Evolutionary conservation across 2,329 filamentous ascomycete genomes (phyloP).

Genomic region (Alternaria sp.): DNA sequence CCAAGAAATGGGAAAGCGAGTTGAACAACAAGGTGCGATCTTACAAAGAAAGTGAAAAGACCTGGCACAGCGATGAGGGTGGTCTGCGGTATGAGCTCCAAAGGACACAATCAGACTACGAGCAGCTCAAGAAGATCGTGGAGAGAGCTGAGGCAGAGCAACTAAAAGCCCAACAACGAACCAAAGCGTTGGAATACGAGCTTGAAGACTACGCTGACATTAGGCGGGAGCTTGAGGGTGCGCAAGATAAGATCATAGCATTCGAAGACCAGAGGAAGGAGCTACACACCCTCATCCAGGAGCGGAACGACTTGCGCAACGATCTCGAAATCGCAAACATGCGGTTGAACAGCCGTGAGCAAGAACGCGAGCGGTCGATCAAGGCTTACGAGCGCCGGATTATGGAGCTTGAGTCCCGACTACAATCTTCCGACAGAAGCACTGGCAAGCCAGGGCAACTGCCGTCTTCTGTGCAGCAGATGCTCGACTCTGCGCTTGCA

Average conservation of each 20-base stretch:
- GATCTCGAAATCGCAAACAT: constrained; percentile 65
- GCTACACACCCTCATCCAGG: constrained; percentile 62
- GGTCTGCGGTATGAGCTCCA: constrained; percentile 65
- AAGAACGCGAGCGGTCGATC: constrained; percentile 56
- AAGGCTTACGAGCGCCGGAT: constrained; percentile 58
- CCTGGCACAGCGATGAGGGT: constrained; percentile 65
- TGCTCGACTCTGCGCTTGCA: constrained; percentile 57
- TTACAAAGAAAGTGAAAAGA: constrained; percentile 73
- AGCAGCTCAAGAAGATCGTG: constrained; percentile 69
- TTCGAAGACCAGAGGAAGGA: constrained; percentile 42
- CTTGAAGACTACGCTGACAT: constrained; percentile 63
- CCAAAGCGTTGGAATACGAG: constrained; percentile 65
- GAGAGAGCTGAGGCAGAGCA: constrained; percentile 74
- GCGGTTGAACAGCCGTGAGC: constrained; percentile 61
- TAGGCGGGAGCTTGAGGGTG: constrained; percentile 38
- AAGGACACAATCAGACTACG: constrained; percentile 64
- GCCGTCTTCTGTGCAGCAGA: constrained; percentile 51
- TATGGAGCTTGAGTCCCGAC: constrained; percentile 52
- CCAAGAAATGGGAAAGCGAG: constrained; percentile 79
- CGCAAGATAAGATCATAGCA: constrained; percentile 41
- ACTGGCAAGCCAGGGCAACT: constrained; percentile 41
- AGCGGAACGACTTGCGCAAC: constrained; percentile 64
- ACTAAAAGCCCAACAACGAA: constrained; percentile 57
- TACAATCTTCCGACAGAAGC: constrained; percentile 34
- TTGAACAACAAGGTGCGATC: constrained; percentile 69